Conservation (phyloP, 441 rosid species). For the Euphorbia celastroides region DNA sequence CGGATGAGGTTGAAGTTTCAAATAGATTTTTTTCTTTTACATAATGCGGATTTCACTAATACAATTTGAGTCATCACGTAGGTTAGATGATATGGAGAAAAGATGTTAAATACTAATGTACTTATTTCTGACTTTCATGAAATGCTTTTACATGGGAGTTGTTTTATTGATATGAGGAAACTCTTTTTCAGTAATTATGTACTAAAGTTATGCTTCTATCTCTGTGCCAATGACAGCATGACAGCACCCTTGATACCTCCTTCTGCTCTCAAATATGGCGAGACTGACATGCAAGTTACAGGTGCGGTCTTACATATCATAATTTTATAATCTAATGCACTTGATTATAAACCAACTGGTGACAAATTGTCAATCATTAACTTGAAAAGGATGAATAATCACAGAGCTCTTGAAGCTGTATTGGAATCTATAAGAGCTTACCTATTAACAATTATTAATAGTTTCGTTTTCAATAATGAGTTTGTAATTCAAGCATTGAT, state of each 20-base stretch:
- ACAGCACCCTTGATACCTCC: constrained; percentile 79
- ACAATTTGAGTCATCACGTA: not conserved
- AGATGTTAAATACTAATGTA: not conserved
- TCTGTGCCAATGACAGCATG: constrained; percentile 48
- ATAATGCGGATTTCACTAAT: not conserved
- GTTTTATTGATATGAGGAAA: too few species aligned
- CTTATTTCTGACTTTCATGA: not conserved
- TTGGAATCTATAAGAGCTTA: not conserved
- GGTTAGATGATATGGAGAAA: not conserved
- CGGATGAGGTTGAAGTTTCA: not conserved
- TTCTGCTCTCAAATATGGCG: constrained; percentile 68
- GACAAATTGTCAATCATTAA: constrained; percentile 3
- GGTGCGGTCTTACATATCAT: constrained; percentile 31
- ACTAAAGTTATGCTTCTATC: constrained; percentile 4
- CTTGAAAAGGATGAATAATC: not conserved
- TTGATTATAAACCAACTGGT: not conserved
- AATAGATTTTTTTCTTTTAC: not conserved
- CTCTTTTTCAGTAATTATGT: too few species aligned
- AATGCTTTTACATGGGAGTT: constrained; percentile 2
- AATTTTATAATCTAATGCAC: not conserved
- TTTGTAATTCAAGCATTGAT: not conserved
- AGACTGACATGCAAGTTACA: constrained; percentile 65
- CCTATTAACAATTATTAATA: not conserved
- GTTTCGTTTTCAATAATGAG: not conserved
- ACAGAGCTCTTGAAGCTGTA: not conserved